Conservation (phyloP, 2,329 filamentous ascomycete species). For the Colletotrichum sp. region DNA sequence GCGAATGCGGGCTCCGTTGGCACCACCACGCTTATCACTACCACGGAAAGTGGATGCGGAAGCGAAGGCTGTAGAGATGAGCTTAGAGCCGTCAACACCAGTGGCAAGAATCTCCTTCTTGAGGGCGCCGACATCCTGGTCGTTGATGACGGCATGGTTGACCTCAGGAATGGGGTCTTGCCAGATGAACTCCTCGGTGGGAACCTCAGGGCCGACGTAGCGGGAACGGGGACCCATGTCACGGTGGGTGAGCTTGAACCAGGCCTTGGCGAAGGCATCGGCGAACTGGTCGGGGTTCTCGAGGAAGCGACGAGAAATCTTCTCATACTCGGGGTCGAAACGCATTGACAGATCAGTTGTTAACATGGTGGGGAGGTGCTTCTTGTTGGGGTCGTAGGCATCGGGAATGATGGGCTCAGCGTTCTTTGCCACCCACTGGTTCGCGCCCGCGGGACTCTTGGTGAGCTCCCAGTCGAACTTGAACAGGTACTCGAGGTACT, state of each 20-base stretch:
- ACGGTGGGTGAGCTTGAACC: conserved; percentile 86
- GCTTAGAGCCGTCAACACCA: conserved; percentile 63
- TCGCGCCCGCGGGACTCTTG: conserved; percentile 77
- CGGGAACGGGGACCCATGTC: conserved; percentile 75
- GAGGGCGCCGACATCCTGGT: conserved; percentile 64
- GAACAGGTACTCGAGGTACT: conserved; percentile 78
- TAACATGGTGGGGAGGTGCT: conserved; percentile 77
- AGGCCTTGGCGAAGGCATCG: conserved; percentile 74
- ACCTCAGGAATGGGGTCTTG: conserved; percentile 75
- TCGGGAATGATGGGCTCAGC: conserved; percentile 72
- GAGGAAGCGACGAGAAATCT: conserved; percentile 76
- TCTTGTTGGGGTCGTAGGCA: conserved; percentile 72
- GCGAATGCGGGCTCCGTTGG: conserved; percentile 80
- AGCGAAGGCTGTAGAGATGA: conserved; percentile 72
- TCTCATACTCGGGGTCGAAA: conserved; percentile 74
- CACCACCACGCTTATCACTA: conserved; percentile 82
- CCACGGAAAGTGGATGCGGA: conserved; percentile 76
- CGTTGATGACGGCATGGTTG: conserved; percentile 64
- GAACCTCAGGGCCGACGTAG: conserved; percentile 78
- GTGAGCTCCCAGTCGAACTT: conserved; percentile 79
- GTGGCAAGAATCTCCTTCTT: conserved; percentile 71
- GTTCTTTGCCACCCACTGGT: conserved; percentile 79
- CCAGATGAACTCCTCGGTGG: conserved; percentile 73
- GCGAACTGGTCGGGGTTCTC: conserved; percentile 72
- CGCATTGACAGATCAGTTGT: conserved; percentile 77